A percentile compares a stretch with the other conserved stretches of the same genome.
These are phyloP conservation scores for Colletotrichum lentis DNA, from an alignment of 2,329 filamentous ascomycete species.

Conservation along the genomic window DNA sequence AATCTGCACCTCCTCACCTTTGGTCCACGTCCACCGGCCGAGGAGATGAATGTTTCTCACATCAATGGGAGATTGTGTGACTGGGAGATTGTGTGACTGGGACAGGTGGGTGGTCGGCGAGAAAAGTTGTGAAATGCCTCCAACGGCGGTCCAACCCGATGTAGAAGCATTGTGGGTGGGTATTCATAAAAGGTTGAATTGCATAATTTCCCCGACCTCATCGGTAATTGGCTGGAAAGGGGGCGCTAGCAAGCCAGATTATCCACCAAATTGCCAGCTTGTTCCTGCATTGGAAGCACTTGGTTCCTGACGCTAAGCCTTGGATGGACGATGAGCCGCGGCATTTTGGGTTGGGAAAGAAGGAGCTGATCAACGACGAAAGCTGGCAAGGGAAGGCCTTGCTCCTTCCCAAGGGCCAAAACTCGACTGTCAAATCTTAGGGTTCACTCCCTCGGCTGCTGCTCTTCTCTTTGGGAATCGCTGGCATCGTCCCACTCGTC, in stretches of 20 bases:
- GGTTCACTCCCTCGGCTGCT: constrained; percentile 9
- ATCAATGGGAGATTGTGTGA: constrained; percentile 12
- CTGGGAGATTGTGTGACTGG: constrained; percentile 4
- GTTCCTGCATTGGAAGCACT: constrained; percentile 17
- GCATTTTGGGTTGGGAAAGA: constrained; percentile 13
- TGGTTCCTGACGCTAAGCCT: constrained; percentile 36
- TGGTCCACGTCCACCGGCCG: background rate
- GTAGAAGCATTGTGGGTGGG: constrained; percentile 13
- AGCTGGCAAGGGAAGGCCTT: background rate
- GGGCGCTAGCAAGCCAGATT: background rate
- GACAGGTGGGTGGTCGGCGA: constrained; percentile 1
- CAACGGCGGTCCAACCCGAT: no score
- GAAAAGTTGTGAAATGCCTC: constrained; percentile 8
- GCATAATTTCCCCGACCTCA: constrained; percentile 34
- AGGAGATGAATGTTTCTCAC: background rate
- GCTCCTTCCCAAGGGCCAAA: constrained; percentile 9
- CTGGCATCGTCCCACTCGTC: constrained; percentile 27
- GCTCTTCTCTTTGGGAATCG: constrained; percentile 6
- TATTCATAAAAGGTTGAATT: constrained; percentile 36
- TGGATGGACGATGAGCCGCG: constrained; percentile 16
- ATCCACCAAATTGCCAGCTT: background rate
- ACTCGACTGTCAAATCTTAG: constrained; percentile 15
- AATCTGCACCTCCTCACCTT: constrained; percentile 8
- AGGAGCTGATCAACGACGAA: background rate
- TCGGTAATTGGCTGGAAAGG: constrained; percentile 10